These are phyloP conservation scores for Apiosordaria backusii DNA, from an alignment of 495 filamentous ascomycete genomes.

Conservation along the genomic window DNA sequence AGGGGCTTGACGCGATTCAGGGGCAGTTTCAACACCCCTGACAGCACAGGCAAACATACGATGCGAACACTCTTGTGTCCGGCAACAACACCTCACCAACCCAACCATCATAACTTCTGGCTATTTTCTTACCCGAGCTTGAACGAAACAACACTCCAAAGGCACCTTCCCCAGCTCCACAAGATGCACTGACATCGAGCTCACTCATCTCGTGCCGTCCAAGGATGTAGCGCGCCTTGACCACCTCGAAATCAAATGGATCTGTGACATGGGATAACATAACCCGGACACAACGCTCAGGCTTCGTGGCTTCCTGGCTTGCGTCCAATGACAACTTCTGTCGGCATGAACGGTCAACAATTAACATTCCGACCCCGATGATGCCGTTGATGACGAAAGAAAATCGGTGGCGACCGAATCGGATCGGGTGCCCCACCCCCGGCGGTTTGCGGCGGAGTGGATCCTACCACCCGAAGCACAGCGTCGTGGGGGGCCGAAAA, in stretches of 20 bases:
- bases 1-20: constrained; percentile 17
- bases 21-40: constrained; percentile 22
- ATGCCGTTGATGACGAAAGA: neutral
- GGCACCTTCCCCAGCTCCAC: neutral
- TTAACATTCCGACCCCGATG: neutral
- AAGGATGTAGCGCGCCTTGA: neutral
- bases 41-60: constrained; percentile 17
- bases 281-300: neutral
- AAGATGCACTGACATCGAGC: neutral
- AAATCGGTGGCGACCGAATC: neutral
- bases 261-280: neutral
- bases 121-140: neutral
- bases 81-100: neutral
- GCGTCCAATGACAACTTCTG: neutral
- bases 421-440: neutral
- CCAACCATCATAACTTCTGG: neutral
- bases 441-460: neutral
- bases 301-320: neutral
- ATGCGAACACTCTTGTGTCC: neutral
- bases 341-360: neutral
- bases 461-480: neutral
- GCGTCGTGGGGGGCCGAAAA: neutral
- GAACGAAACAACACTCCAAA: neutral
- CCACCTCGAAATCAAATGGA: neutral
- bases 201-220: neutral